Conservation (phyloP, 2,329 filamentous ascomycete genomes). For the Calonectria hongkongensis region DNA sequence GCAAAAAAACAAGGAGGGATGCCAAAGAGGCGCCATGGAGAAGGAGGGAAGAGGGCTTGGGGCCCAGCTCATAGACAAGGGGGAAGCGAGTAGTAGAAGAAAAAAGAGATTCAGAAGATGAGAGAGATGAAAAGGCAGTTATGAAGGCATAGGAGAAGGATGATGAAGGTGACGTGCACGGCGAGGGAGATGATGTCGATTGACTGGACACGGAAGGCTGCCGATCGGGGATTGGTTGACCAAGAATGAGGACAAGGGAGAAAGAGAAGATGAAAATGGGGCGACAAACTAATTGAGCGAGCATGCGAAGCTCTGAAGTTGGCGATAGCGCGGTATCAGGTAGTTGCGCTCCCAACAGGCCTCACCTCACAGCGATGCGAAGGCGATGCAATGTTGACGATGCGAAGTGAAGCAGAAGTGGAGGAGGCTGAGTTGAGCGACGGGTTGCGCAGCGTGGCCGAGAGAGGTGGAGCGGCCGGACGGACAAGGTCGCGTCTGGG, state of each 20-base stretch:
- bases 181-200: conserved; percentile 46
- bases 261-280: conserved; percentile 51
- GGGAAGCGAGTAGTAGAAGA: conserved; percentile 24
- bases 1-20: conserved; percentile 50
- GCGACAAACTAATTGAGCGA: conserved; percentile 61
- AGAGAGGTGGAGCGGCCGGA: conserved; percentile 44
- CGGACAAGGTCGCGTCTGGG: conserved; percentile 44
- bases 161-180: conserved; percentile 38
- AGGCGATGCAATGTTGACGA: conserved; percentile 45
- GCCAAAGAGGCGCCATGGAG: conserved; percentile 55
- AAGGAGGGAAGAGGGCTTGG: conserved; percentile 43
- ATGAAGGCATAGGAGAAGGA: conserved; percentile 30
- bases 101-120: conserved; percentile 38
- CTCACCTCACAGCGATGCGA: conserved; percentile 45
- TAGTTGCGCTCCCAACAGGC: conserved; percentile 50
- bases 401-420: conserved; percentile 48
- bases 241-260: conserved; percentile 46
- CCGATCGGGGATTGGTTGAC: conserved; percentile 49
- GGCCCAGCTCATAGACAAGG: conserved; percentile 35
- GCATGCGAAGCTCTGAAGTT: conserved; percentile 53
- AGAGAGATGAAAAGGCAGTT: conserved; percentile 27
- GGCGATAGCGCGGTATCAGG: conserved; percentile 50
- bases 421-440: conserved; percentile 56
- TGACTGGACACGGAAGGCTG: conserved; percentile 53
- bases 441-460: conserved; percentile 44